Evolutionary conservation across 768 basidiomycete species (phyloP).

Genomic region (Russula virescens): DNA sequence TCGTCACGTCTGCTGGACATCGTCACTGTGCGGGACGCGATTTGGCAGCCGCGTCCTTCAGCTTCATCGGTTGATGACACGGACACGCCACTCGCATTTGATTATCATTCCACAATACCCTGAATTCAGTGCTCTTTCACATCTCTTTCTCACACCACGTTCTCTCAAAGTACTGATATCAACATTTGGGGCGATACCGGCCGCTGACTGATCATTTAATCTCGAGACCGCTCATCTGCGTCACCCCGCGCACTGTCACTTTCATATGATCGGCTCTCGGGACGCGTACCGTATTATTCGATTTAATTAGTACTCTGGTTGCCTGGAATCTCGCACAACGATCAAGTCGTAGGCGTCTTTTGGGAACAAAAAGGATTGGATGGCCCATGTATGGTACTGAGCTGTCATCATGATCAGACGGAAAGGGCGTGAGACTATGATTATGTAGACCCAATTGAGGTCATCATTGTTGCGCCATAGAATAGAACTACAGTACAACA

Average conservation of each 20-base stretch:
- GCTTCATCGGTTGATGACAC: not conserved
- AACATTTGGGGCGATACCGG: not conserved
- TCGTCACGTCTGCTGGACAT: conserved; percentile 37
- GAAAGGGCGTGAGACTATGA: too few species aligned
- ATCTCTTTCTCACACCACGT: too few species aligned
- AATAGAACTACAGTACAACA: too few species aligned
- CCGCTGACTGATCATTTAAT: not conserved
- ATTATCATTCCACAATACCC: too few species aligned
- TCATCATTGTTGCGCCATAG: too few species aligned
- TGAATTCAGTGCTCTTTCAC: too few species aligned
- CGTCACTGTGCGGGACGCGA: conserved; percentile 21
- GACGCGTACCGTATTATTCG: not conserved
- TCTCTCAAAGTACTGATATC: not conserved
- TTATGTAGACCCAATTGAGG: too few species aligned
- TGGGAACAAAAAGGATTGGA: not conserved
- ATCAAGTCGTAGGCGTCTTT: not conserved
- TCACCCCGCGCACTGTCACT: too few species aligned
- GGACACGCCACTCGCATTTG: too few species aligned
- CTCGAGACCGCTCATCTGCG: not conserved
- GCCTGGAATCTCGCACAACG: not conserved
- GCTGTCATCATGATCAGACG: too few species aligned
- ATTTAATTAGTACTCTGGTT: not conserved
- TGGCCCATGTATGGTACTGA: not conserved
- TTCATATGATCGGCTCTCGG: too few species aligned
- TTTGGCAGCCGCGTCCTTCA: not conserved